phyloP scores from a whole-genome alignment of 768 basidiomycete species.

The Tricholoma hemisulphureum region DNA sequence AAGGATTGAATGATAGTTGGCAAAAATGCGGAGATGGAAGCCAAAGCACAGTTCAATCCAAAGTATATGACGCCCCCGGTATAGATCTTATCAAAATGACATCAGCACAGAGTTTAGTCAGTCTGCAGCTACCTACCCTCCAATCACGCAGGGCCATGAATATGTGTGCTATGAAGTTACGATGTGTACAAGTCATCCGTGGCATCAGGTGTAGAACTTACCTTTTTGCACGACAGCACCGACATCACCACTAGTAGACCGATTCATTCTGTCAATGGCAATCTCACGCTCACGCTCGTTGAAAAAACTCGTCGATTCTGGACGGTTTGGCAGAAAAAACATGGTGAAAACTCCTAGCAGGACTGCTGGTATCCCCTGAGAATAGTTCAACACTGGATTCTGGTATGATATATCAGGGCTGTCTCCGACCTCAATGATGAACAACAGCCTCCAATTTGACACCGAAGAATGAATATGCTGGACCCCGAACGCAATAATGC shows the following conservation, averaged over 20 bases:
- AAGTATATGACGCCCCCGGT: slow-evolving; percentile 73
- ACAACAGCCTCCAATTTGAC: slow-evolving; percentile 60
- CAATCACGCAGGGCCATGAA: slow-evolving; percentile 65
- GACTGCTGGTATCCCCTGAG: slow-evolving; percentile 65
- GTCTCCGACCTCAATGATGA: slow-evolving; percentile 67
- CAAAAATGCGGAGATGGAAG: slow-evolving; percentile 80
- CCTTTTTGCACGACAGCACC: slow-evolving; percentile 66
- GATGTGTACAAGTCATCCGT: background rate
- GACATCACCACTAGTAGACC: slow-evolving; percentile 62
- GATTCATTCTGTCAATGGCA: slow-evolving; percentile 65
- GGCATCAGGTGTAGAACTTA: slow-evolving; percentile 16
- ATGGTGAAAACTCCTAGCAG: slow-evolving; percentile 56
- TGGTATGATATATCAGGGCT: background rate
- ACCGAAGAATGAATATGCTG: slow-evolving; percentile 55
- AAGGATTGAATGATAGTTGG: slow-evolving; percentile 79
- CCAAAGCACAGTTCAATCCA: slow-evolving; percentile 70
- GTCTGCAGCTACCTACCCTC: slow-evolving; percentile 45
- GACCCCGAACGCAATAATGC: slow-evolving; percentile 79
- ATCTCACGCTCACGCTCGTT: slow-evolving; percentile 54
- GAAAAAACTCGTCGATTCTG: slow-evolving; percentile 65
- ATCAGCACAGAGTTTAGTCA: background rate
- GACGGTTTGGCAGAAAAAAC: slow-evolving; percentile 64
- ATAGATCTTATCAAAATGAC: slow-evolving; percentile 45
- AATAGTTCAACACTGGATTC: background rate
- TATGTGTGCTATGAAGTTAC: slow-evolving; percentile 51